Evolutionary conservation across 179 eudicot species (phyloP).

Genomic region (Vitellaria paradoxa): DNA sequence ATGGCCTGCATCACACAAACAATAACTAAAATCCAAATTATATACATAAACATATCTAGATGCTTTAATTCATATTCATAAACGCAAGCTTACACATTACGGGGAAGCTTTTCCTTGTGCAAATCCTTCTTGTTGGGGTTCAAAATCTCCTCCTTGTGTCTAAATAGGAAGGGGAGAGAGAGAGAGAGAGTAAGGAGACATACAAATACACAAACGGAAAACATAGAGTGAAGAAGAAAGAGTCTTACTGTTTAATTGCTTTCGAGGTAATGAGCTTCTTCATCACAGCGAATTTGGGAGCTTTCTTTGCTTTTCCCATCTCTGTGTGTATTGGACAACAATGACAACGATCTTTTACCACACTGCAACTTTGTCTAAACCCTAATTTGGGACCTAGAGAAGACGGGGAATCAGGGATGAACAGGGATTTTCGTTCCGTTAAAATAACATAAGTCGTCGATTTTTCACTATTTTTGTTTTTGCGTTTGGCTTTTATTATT

Average conservation of each 20-base stretch:
- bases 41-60: not conserved
- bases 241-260: conserved; percentile 65
- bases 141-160: conserved; percentile 73
- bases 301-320: conserved; percentile 87
- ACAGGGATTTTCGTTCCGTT: no score
- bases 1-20: conserved; percentile 57
- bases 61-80: not conserved
- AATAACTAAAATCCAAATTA: not conserved
- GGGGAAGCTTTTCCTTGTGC: conserved; percentile 56
- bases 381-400: no score
- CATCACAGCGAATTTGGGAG: conserved; percentile 85
- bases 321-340: not conserved
- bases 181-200: not conserved
- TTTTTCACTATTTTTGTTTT: no score
- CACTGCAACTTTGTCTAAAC: no score
- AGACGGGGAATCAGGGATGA: no score
- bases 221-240: not conserved
- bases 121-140: conserved; percentile 83
- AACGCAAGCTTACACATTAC: conserved; percentile 71
- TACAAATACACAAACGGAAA: not conserved
- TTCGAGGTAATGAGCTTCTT: conserved; percentile 78
- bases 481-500: no score
- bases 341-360: no score
- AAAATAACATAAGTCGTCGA: no score
- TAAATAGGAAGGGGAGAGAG: conserved; percentile 16